Conservation (phyloP, 164 flowering plant genomes). For the Berberis thunbergii region DNA sequence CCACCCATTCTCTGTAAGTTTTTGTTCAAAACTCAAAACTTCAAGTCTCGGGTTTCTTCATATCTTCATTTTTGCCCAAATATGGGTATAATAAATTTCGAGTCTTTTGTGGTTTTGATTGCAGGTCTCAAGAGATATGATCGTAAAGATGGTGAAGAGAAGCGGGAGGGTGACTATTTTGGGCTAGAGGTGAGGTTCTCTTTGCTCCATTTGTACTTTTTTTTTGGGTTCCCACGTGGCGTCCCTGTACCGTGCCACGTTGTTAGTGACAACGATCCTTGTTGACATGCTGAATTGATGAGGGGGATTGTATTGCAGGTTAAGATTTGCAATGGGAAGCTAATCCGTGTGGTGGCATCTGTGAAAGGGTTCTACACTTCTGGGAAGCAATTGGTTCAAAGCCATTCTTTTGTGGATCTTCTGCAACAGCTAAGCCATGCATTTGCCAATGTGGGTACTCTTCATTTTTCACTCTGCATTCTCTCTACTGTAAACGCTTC, state of each 20-base stretch:
- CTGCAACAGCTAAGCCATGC: constrained; percentile 88
- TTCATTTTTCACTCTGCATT: neutral
- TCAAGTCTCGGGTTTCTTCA: neutral
- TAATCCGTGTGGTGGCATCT: constrained; percentile 63
- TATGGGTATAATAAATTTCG: neutral
- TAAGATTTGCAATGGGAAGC: constrained; percentile 90
- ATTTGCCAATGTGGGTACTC: constrained; percentile 68
- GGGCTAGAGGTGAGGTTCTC: constrained; percentile 56
- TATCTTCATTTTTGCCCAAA: neutral
- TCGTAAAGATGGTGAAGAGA: constrained; percentile 27
- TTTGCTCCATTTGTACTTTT: neutral
- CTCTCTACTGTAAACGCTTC: neutral
- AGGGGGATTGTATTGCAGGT: constrained; percentile 32
- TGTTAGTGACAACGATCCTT: neutral
- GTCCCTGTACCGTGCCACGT: neutral
- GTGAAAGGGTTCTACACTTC: constrained; percentile 64
- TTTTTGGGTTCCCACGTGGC: neutral
- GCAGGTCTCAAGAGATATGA: constrained; percentile 38
- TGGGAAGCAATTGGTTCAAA: constrained; percentile 55
- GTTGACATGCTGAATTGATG: neutral
- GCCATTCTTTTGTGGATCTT: constrained; percentile 75
- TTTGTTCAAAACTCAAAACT: neutral
- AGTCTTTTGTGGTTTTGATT: constrained; percentile 1
- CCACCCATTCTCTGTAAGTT: constrained; percentile 69
- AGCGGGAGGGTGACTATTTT: constrained; percentile 64